Base-by-base conservation (phyloP, 306 rosid species). In the Astragalus glycyphyllos region DNA sequence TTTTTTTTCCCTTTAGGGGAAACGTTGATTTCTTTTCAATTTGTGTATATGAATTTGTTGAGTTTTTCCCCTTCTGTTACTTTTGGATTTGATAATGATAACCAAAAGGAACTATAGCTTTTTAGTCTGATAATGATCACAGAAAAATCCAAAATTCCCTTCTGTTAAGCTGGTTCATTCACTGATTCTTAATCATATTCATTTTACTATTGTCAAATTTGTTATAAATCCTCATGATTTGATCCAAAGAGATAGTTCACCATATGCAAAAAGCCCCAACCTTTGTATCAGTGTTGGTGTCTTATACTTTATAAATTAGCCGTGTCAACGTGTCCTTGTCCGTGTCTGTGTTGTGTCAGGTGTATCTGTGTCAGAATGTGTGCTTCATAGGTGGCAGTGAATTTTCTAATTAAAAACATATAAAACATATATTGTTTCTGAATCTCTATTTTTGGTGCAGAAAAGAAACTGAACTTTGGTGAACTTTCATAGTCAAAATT, bases 391-490 rank as follows among this genome's bases (percentile, higher is more conserved):
- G 15, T 41, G 45, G 29, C 6, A 15, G 7, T n/a, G n/a, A n/a
- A 40, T 49, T 60, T 60, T 49, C 10, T 20, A 3, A 16, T 20
- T 35, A 15, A 15, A 61, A 61, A 11, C 17, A 38, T 26, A 9
- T 68, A 15, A 61, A 61, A 11, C 17, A 38, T 26, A 9, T 68
- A 26, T 42, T 51, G n/a, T 48, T 51, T 48, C 58, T 60, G 38
- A 66, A 58, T 11, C 47, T 55, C 48, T 47, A 54, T 20, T 54
- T 46, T 68, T 54, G 32, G 38, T 59, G 77, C 68, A 74, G 80
- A 49, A 51, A 51, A 12, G 47, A 26, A 58, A 50, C 63, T 66
- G 40, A 37, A 58, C 32, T 64, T 58, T 16, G 42, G 61, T 63
- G 34, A 5, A 51, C 32, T 32, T 40, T 60, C 65, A 8, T 29